Percentiles rank a stretch among this genome's conserved stretches.
These are phyloP conservation scores for Straminergon stramineum DNA, from an alignment of 225 moss, liverwort and hornwort genomes.

Conservation along the genomic window DNA sequence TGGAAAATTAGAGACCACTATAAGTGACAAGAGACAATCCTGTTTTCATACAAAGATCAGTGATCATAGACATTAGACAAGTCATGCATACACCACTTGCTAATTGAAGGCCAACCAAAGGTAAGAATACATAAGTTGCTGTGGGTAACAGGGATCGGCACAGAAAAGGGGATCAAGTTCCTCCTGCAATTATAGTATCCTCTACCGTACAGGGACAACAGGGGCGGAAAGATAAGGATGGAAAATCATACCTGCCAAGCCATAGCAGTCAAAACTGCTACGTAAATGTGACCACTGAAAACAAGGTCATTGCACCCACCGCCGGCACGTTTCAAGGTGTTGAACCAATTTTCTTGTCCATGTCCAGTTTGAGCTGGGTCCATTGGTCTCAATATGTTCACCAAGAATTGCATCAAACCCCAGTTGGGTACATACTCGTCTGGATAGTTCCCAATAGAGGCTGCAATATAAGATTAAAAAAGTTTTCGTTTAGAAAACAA, in stretches of 20 bases:
- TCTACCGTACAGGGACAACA: neutral
- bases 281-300: slow-evolving; percentile 86
- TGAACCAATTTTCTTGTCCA: slow-evolving; percentile 62
- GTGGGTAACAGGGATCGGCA: neutral
- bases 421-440: slow-evolving; percentile 66
- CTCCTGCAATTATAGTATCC: neutral
- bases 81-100: neutral
- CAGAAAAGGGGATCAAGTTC: neutral
- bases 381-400: slow-evolving; percentile 72
- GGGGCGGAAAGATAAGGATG: neutral
- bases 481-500: neutral
- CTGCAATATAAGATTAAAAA: slow-evolving; percentile 11
- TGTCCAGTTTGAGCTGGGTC: slow-evolving; percentile 29
- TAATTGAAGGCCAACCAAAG: neutral
- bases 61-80: neutral
- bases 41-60: neutral
- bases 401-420: slow-evolving; percentile 75
- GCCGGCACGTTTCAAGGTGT: slow-evolving; percentile 72
- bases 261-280: slow-evolving; percentile 82
- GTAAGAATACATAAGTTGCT: neutral
- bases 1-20: neutral
- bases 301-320: slow-evolving; percentile 92
- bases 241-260: slow-evolving; percentile 65
- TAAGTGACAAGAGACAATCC: neutral
- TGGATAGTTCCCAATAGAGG: slow-evolving; percentile 44